Conservation (phyloP, 2,329 filamentous ascomycete genomes). For the Phialemoniopsis sp. region DNA sequence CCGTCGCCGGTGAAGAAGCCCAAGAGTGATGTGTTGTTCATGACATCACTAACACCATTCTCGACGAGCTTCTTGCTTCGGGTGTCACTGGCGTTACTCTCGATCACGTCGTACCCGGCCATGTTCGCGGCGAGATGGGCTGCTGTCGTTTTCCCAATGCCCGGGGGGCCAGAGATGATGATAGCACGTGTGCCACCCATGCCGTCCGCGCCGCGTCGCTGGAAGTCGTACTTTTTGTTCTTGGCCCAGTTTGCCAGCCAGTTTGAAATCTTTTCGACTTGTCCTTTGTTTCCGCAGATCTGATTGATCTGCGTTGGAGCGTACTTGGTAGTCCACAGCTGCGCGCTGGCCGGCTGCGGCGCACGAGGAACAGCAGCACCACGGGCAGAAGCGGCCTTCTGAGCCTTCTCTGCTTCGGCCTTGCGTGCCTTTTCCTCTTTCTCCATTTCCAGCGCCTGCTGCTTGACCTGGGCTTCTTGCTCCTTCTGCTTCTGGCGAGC, state of each 20-base stretch:
- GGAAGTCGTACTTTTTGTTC: constrained; percentile 75
- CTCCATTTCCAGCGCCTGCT: constrained; percentile 83
- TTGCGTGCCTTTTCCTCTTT: constrained; percentile 64
- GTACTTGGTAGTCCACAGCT: constrained; percentile 93
- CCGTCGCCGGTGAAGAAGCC: constrained; percentile 87
- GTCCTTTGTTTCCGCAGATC: constrained; percentile 90
- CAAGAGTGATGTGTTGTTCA: constrained; percentile 88
- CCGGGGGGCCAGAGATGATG: constrained; percentile 91
- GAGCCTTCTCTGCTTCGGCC: constrained; percentile 48
- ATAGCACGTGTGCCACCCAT: constrained; percentile 81
- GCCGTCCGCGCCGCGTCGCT: constrained; percentile 78
- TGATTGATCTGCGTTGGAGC: constrained; percentile 80
- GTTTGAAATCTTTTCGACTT: constrained; percentile 82
- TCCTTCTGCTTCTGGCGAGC: constrained; percentile 78
- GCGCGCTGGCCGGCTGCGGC: constrained; percentile 47
- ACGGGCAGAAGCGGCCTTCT: constrained; percentile 43
- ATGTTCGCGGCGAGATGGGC: constrained; percentile 91
- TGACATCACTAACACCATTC: constrained; percentile 77
- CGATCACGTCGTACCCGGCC: constrained; percentile 88
- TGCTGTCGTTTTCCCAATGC: constrained; percentile 96
- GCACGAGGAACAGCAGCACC: constrained; percentile 32
- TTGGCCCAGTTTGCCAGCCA: constrained; percentile 85
- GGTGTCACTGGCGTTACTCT: constrained; percentile 93
- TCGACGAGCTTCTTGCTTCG: constrained; percentile 96
- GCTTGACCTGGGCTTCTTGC: constrained; percentile 77